phyloP scores from a whole-genome alignment of 164 flowering plant genomes.

The Magnolia kwangsiensis region DNA sequence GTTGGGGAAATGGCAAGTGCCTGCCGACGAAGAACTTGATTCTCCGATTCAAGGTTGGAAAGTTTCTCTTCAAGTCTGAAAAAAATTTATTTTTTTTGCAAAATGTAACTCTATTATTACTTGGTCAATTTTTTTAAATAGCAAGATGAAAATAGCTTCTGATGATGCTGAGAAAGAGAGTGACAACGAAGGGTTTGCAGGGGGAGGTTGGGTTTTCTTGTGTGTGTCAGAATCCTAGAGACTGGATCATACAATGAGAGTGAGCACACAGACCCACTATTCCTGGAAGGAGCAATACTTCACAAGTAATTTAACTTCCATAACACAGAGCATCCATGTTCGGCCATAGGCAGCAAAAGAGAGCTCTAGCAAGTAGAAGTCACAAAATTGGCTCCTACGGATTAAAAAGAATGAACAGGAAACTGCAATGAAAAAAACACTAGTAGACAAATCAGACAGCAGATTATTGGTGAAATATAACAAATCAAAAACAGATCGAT shows the following conservation, averaged over 20 bases:
- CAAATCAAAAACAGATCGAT: conserved; percentile 4
- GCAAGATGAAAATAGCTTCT: not conserved
- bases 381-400: not conserved
- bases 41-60: conserved; percentile 83
- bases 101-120: not conserved
- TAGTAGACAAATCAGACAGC: not conserved
- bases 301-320: not conserved
- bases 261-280: not conserved
- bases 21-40: conserved; percentile 97
- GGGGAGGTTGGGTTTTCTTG: too few relatives aligned
- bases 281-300: not conserved
- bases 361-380: not conserved
- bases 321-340: not conserved
- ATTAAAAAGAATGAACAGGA: not conserved
- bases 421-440: not conserved
- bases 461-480: not conserved
- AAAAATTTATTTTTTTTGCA: not conserved
- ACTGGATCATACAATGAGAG: not conserved
- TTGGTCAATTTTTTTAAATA: not conserved
- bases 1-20: conserved; percentile 89
- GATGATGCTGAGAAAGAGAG: not conserved
- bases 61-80: conserved; percentile 92
- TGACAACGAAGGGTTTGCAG: too few relatives aligned
- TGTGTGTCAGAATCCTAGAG: not conserved
- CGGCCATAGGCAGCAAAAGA: not conserved